Percentiles rank a stretch among this genome's conserved stretches.
Conservation (phyloP, 2,329 filamentous ascomycete species). For the Neurospora sp. region DNA sequence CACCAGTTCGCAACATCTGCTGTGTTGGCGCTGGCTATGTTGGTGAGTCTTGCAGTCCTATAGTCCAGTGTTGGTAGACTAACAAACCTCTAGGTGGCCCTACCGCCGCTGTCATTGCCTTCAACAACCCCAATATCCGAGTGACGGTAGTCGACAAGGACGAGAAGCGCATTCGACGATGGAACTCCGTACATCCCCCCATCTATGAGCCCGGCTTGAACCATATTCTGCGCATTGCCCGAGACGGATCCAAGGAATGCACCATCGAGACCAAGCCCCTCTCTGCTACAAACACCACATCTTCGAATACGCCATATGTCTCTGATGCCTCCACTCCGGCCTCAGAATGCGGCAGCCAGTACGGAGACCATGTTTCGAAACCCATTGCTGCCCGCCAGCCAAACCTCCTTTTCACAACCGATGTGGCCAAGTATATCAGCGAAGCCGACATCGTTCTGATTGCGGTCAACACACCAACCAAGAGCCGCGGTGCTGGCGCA, state of each 20-base stretch:
- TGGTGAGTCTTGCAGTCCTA: slow-evolving; percentile 38
- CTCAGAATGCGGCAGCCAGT: slow-evolving; percentile 24
- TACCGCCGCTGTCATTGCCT: slow-evolving; percentile 64
- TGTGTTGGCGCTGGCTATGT: slow-evolving; percentile 70
- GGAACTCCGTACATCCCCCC: slow-evolving; percentile 65
- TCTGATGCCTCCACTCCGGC: slow-evolving; percentile 21
- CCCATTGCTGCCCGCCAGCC: slow-evolving; percentile 37
- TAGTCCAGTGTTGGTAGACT: neutral
- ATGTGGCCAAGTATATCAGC: slow-evolving; percentile 50
- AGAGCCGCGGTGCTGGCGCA: slow-evolving; percentile 57
- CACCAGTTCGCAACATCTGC: slow-evolving; percentile 49
- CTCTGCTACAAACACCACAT: slow-evolving; percentile 7
- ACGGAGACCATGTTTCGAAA: slow-evolving; percentile 13
- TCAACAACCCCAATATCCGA: slow-evolving; percentile 59
- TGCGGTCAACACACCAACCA: slow-evolving; percentile 72
- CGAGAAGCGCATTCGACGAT: slow-evolving; percentile 53
- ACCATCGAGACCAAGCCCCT: slow-evolving; percentile 28
- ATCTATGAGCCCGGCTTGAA: slow-evolving; percentile 67
- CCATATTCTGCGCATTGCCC: slow-evolving; percentile 56
- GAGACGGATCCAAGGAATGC: slow-evolving; percentile 44
- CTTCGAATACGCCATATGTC: slow-evolving; percentile 12
- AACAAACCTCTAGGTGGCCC: slow-evolving; percentile 48
- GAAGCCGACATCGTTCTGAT: slow-evolving; percentile 67
- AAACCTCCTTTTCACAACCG: slow-evolving; percentile 67
- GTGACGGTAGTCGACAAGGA: slow-evolving; percentile 71